phyloP scores from a whole-genome alignment of 2,329 filamentous ascomycete species.

The Bipolaris victoriae region DNA sequence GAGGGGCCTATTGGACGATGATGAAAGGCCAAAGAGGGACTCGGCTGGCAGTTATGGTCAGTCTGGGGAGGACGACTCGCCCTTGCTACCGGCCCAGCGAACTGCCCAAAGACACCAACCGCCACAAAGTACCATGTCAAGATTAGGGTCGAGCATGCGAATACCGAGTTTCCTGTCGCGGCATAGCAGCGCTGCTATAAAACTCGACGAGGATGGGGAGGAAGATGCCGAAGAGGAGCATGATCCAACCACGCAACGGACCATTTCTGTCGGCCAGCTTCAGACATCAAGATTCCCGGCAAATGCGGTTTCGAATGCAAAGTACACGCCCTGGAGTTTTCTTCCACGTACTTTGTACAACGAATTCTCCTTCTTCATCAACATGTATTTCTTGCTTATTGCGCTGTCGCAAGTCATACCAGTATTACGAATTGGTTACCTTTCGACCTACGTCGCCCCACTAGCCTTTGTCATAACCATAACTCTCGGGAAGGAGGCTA shows the following conservation, averaged over 20 bases:
- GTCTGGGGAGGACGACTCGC: slow-evolving; percentile 71
- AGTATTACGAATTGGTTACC: slow-evolving; percentile 86
- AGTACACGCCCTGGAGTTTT: slow-evolving; percentile 95
- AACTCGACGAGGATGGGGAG: slow-evolving; percentile 41
- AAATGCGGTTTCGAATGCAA: slow-evolving; percentile 94
- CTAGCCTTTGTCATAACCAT: slow-evolving; percentile 90
- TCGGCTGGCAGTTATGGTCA: slow-evolving; percentile 65
- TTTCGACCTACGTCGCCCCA: slow-evolving; percentile 92
- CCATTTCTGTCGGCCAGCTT: slow-evolving; percentile 74
- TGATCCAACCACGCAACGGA: slow-evolving; percentile 71
- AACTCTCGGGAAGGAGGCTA: slow-evolving; percentile 93
- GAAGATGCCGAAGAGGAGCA: slow-evolving; percentile 56
- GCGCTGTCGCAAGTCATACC: slow-evolving; percentile 93
- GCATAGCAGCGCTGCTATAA: slow-evolving; percentile 32
- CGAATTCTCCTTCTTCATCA: slow-evolving; percentile 99
- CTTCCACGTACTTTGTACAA: slow-evolving; percentile 94
- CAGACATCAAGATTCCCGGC: slow-evolving; percentile 81
- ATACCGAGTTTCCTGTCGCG: slow-evolving; percentile 69
- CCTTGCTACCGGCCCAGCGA: slow-evolving; percentile 64
- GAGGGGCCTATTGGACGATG: slow-evolving; percentile 69
- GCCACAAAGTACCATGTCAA: slow-evolving; percentile 49
- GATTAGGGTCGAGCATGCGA: slow-evolving; percentile 61
- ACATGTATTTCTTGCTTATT: slow-evolving; percentile 97
- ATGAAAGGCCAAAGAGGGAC: slow-evolving; percentile 60
- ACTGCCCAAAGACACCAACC: slow-evolving; percentile 31